Evolutionary conservation across 345 rosid species (phyloP).

Genomic region (Rubroshorea leprosula): DNA sequence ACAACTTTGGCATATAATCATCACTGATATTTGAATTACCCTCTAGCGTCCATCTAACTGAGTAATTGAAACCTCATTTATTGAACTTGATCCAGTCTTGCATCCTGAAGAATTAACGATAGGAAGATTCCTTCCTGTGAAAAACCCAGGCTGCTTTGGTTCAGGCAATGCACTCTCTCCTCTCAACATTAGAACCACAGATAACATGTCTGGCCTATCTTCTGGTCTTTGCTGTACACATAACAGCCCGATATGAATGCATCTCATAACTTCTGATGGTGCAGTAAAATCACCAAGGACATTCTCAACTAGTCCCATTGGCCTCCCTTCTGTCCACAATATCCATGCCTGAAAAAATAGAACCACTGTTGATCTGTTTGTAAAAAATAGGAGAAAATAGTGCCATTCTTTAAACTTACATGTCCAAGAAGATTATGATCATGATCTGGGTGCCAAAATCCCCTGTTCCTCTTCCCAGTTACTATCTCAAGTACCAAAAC

Average conservation of each 20-base stretch:
- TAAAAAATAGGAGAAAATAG: neutral
- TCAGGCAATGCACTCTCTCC: constrained; percentile 14
- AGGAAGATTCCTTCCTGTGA: neutral
- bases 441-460: constrained; percentile 18
- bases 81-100: too few species aligned
- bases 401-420: constrained; percentile 7
- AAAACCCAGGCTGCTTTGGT: constrained; percentile 34
- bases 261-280: too few species aligned
- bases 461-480: constrained; percentile 34
- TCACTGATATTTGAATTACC: too few species aligned
- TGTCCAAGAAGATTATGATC: constrained; percentile 25
- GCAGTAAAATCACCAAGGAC: too few species aligned
- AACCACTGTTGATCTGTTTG: neutral
- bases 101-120: neutral
- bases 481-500: constrained; percentile 43
- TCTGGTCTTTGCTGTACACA: constrained; percentile 39
- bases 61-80: too few species aligned
- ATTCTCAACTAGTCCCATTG: constrained; percentile 30
- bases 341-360: constrained; percentile 34
- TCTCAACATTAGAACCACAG: constrained; percentile 36
- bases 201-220: constrained; percentile 38
- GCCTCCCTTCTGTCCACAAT: constrained; percentile 23
- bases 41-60: too few species aligned
- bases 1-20: too few species aligned
- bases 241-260: constrained; percentile 34